A percentile compares a stretch with the other conserved stretches of the same genome.
Evolutionary conservation across 2,329 filamentous ascomycete species (phyloP).

Genomic region (Epichloe typhina): DNA sequence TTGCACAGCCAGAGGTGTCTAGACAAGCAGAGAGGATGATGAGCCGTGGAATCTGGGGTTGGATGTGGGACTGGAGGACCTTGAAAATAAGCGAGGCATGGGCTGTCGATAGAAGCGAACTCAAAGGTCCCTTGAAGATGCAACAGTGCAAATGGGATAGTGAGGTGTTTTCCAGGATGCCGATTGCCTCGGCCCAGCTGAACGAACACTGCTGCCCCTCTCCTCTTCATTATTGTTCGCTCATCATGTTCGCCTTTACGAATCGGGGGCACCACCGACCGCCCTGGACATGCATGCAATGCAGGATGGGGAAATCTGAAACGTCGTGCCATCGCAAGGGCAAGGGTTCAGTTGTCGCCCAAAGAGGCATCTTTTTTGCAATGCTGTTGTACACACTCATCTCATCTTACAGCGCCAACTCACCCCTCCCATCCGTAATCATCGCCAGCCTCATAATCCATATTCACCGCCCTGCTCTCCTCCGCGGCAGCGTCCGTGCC

Average conservation of each 20-base stretch:
- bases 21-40: slow-evolving; percentile 7
- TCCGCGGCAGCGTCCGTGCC: slow-evolving; percentile 9
- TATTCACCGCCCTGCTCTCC: slow-evolving; percentile 21
- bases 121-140: background rate
- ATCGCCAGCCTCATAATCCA: slow-evolving; percentile 42
- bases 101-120: background rate
- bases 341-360: too few relatives aligned
- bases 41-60: background rate
- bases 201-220: too few relatives aligned
- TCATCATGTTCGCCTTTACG: too few relatives aligned
- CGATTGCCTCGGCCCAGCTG: too few relatives aligned
- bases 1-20: slow-evolving; percentile 8
- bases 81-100: background rate
- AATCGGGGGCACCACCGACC: too few relatives aligned
- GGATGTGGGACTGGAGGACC: background rate
- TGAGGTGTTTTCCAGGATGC: too few relatives aligned
- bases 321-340: too few relatives aligned
- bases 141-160: background rate
- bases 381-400: too few relatives aligned
- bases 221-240: too few relatives aligned
- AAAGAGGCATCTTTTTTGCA: too few relatives aligned
- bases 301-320: too few relatives aligned
- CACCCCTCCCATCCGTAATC: slow-evolving; percentile 23
- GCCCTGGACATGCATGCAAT: too few relatives aligned
- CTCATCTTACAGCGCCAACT: background rate